A percentile compares a stretch with the other conserved stretches of the same genome.
These are phyloP conservation scores for Fraxinus floribunda DNA, from an alignment of 305 asterid species.

Conservation along the genomic window DNA sequence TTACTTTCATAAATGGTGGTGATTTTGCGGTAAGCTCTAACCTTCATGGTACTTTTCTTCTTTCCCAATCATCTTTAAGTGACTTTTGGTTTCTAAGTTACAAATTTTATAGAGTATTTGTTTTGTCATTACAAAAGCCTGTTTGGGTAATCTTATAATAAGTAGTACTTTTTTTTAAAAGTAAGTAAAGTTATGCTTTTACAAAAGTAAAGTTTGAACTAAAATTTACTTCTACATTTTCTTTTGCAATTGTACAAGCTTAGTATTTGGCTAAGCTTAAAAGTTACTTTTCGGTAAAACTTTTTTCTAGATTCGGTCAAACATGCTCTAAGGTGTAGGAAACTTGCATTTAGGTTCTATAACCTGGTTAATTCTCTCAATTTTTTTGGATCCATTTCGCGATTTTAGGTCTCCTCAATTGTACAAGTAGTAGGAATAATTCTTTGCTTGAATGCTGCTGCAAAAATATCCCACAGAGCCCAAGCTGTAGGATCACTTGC, in stretches of 20 bases:
- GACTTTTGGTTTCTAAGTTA: slow-evolving; percentile 15
- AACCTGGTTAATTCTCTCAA: not conserved
- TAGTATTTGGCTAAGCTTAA: not conserved
- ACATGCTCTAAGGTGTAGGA: not conserved
- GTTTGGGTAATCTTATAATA: not conserved
- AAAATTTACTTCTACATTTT: not conserved
- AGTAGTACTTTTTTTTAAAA: not conserved
- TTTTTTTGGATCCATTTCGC: not conserved
- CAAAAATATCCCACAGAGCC: slow-evolving; percentile 87
- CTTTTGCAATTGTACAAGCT: not conserved
- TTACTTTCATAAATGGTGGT: slow-evolving; percentile 70
- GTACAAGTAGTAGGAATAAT: slow-evolving; percentile 73
- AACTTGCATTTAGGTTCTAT: not conserved
- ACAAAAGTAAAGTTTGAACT: not conserved
- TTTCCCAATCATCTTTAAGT: not conserved
- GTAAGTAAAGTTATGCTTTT: not conserved
- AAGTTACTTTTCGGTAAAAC: not conserved
- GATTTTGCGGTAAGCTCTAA: slow-evolving; percentile 80
- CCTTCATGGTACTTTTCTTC: not conserved
- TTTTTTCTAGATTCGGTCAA: not conserved
- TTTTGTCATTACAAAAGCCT: not conserved
- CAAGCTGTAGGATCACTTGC: slow-evolving; percentile 77
- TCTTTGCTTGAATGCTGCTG: slow-evolving; percentile 80
- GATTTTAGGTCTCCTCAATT: slow-evolving; percentile 55
- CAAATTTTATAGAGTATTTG: not conserved